Evolutionary conservation across 2,329 filamentous ascomycete species (phyloP), one percentile per base, ranked within the genome.

Genomic region (Fusarium anthophilum): DNA sequence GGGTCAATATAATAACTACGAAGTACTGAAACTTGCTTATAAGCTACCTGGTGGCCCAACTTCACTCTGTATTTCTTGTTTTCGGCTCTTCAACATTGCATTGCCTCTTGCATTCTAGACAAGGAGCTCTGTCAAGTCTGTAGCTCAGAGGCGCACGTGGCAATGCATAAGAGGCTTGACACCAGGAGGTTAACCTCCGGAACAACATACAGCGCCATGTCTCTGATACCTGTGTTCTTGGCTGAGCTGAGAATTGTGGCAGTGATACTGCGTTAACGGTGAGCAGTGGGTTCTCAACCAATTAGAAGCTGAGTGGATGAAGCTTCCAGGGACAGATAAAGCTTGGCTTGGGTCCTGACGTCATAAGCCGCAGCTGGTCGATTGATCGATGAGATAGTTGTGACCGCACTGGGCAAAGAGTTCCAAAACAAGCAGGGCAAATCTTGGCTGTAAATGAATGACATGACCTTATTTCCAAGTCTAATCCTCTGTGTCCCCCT

Each of bases 321-420:
- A 47, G 44, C 35, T 69, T 62, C 63, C 63, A 74, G 71, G 62
- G 63, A 61, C 63, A 44, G 57, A 39, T 4, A 38, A 32, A 63
- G 63, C 59, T 72, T 69, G 63, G 66, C 38, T n/a, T 10, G 13
- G 48, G 10, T 48, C n/a, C 57, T 74, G 72, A 74, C 72, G 72
- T 74, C 72, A 74, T 66, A 39, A 43, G 22, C 45, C 39, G 37
- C 14, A 51, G 54, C 61, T 66, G 56, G 68, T 64, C 45, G 28
- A 69, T 65, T 66, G 56, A 72, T 64, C 57, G 24, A 69, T 61
- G 68, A 62, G 68, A 74, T 60, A 63, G 63, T 56, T 28, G 69
- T 72, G 69, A 72, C 69, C 54, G 63, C 28, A 68, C 63, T 26
- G 48, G 30, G 54, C 60, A 59, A 66, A 44, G 24, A 58, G 32